phyloP scores from a whole-genome alignment of 805 yeast genomes.

The Metschnikowia arizonensis region DNA sequence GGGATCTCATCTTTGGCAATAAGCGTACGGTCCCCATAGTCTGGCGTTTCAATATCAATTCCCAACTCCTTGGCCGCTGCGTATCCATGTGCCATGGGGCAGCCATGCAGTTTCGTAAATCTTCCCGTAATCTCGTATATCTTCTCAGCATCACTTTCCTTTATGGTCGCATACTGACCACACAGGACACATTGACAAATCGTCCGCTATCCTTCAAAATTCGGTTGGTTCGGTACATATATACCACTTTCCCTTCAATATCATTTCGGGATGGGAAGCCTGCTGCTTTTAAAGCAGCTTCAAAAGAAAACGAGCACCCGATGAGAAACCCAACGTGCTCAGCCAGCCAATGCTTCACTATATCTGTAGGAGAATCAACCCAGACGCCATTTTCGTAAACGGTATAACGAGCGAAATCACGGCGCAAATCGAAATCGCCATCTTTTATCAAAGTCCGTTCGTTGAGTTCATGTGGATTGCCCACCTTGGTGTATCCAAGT shows the following conservation, averaged over 20 bases:
- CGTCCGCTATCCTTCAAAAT: conserved; percentile 27
- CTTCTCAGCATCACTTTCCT: conserved; percentile 21
- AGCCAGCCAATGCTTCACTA: conserved; percentile 28
- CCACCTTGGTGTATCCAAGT: conserved; percentile 25
- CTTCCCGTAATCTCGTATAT: conserved; percentile 29
- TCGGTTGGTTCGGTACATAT: conserved; percentile 12
- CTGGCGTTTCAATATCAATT: conserved; percentile 31
- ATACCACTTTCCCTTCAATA: conserved; percentile 9
- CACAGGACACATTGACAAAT: conserved; percentile 28
- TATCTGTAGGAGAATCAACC: conserved; percentile 20
- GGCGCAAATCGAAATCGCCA: conserved; percentile 25
- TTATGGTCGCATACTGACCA: conserved; percentile 43
- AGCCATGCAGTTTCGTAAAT: conserved; percentile 36
- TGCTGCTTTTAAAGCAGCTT: conserved; percentile 26
- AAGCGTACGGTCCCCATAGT: conserved; percentile 32
- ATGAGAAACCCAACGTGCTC: conserved; percentile 39
- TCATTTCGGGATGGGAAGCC: conserved; percentile 29
- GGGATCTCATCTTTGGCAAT: conserved; percentile 35
- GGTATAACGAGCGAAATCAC: conserved; percentile 34
- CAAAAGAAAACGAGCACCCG: conserved; percentile 43
- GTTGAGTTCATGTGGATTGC: conserved; percentile 18
- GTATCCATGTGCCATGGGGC: conserved; percentile 40
- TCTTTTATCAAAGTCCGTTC: conserved; percentile 6
- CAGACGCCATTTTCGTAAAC: conserved; percentile 31
- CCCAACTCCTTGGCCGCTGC: conserved; percentile 35